Percentiles rank a stretch among this genome's conserved stretches.
Conservation (phyloP, 306 rosid species). For the Nissolia schottii region DNA sequence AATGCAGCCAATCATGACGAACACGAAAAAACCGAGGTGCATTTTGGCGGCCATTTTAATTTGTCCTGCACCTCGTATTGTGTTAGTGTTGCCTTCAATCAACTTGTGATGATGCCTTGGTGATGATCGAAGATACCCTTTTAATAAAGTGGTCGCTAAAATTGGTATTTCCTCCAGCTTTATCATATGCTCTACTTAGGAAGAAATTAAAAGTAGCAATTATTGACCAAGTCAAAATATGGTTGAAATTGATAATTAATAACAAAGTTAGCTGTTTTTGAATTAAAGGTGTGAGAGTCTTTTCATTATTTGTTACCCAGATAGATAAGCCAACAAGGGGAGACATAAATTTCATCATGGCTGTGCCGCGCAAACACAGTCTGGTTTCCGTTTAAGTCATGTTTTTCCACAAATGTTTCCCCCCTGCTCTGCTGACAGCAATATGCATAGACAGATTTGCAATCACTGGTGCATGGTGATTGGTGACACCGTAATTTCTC, state of each 20-base stretch:
- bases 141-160: neutral
- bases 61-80: neutral
- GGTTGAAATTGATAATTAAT: neutral
- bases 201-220: neutral
- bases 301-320: neutral
- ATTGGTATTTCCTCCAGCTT: constrained; percentile 17
- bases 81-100: neutral
- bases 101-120: constrained; percentile 1
- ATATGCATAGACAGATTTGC: neutral
- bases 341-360: neutral
- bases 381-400: neutral
- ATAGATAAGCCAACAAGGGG: neutral
- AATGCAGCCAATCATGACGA: constrained; percentile 19
- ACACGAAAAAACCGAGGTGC: constrained; percentile 5
- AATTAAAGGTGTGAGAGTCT: neutral
- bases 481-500: neutral
- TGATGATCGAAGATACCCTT: constrained; percentile 11
- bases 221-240: constrained; percentile 21
- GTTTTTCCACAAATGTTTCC: neutral
- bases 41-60: constrained; percentile 30
- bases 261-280: neutral
- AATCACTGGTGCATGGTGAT: neutral
- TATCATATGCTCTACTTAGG: neutral
- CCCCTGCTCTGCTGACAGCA: neutral
- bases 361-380: neutral